Evolutionary conservation across 805 yeast genomes (phyloP).

Genomic region (Pichia phayaonensis): DNA sequence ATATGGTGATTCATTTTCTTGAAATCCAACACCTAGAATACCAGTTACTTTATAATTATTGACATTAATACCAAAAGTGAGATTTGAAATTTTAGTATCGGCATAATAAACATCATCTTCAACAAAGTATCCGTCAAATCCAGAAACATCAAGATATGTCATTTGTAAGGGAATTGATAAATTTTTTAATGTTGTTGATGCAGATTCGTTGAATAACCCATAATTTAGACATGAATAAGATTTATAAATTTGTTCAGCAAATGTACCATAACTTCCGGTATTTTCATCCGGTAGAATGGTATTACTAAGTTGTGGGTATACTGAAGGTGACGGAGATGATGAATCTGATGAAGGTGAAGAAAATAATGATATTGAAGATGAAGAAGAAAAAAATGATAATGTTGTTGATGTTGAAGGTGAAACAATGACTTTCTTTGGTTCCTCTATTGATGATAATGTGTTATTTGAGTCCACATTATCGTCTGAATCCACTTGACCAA

Average conservation of each 20-base stretch:
- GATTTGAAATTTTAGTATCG: conserved; percentile 33
- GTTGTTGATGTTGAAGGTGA: background rate
- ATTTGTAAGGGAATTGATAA: conserved; percentile 32
- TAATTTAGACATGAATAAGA: conserved; percentile 27
- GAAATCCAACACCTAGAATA: conserved; percentile 63
- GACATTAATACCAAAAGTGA: conserved; percentile 65
- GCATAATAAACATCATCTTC: conserved; percentile 47
- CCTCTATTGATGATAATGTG: background rate
- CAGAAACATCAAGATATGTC: conserved; percentile 35
- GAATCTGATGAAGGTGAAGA: too few relatives aligned
- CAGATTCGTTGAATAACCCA: conserved; percentile 35
- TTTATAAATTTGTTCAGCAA: background rate
- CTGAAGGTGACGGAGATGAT: background rate
- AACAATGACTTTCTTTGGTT: background rate
- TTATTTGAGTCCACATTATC: background rate
- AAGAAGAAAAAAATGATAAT: background rate
- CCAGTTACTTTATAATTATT: conserved; percentile 49
- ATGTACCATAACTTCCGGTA: background rate
- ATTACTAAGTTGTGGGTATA: background rate
- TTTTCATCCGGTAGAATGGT: background rate
- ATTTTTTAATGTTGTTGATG: conserved; percentile 28
- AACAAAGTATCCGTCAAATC: conserved; percentile 43
- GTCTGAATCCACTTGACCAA: background rate
- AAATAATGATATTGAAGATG: too few relatives aligned
- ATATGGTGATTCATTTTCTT: conserved; percentile 56